Conservation (phyloP, 192 early-diverging fungal genomes). For the Podila verticillata region DNA sequence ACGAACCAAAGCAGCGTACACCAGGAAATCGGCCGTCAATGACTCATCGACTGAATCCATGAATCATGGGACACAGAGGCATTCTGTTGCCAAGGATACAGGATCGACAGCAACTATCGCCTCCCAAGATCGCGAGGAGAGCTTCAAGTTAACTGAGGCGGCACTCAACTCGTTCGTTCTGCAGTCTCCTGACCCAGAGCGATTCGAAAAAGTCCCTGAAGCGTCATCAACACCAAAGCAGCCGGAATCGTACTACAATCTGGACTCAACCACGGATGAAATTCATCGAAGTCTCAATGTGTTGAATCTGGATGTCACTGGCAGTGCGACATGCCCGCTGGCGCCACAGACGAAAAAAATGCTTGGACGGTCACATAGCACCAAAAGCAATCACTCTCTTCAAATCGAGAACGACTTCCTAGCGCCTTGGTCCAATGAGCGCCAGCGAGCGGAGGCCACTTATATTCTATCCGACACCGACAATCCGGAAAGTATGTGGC, state of each 20-base stretch:
- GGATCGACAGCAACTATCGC: no score
- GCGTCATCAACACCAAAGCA: constrained; percentile 1
- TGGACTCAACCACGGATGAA: constrained; percentile 45
- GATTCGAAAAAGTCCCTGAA: neutral
- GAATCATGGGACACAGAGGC: no score
- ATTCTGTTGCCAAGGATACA: no score
- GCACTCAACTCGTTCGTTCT: constrained; percentile 1
- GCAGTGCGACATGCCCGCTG: constrained; percentile 34
- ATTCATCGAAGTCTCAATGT: constrained; percentile 44
- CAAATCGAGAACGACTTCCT: constrained; percentile 17
- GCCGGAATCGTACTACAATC: constrained; percentile 38
- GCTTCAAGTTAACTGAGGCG: neutral
- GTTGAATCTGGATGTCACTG: constrained; percentile 39
- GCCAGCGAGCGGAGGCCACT: constrained; percentile 15
- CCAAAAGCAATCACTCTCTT: neutral
- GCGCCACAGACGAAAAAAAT: constrained; percentile 36
- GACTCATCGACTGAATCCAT: no score
- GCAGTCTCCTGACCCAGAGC: constrained; percentile 17
- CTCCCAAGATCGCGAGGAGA: neutral
- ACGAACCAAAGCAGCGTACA: neutral
- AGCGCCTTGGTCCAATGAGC: constrained; percentile 10
- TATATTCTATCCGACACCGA: constrained; percentile 1
- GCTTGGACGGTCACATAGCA: constrained; percentile 21
- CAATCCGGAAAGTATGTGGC: constrained; percentile 31
- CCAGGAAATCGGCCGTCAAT: neutral